Evolutionary conservation across 257 asterid species (phyloP).

Genomic region (Plectranthus barbatus): DNA sequence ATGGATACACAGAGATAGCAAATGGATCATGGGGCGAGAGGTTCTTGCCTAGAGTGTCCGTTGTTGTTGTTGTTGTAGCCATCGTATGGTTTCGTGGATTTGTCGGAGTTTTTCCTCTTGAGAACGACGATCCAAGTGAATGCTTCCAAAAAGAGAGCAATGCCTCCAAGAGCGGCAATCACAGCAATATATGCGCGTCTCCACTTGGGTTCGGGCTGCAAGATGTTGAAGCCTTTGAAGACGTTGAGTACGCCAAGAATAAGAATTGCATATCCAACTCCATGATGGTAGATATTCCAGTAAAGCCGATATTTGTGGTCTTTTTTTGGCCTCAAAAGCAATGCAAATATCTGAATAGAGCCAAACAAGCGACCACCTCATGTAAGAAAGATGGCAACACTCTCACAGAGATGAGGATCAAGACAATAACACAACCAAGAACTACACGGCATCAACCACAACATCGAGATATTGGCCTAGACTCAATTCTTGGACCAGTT

Average conservation of each 20-base stretch:
- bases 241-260: constrained; percentile 63
- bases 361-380: constrained; percentile 10
- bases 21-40: constrained; percentile 20
- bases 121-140: constrained; percentile 63
- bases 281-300: constrained; percentile 84
- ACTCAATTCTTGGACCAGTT: neutral
- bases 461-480: neutral
- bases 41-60: constrained; percentile 36
- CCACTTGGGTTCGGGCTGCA: constrained; percentile 63
- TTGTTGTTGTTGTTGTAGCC: constrained; percentile 30
- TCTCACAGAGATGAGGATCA: neutral
- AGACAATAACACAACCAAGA: neutral
- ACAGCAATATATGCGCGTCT: constrained; percentile 39
- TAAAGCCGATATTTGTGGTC: constrained; percentile 71
- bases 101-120: constrained; percentile 39
- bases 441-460: constrained; percentile 1
- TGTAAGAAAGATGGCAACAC: too few relatives aligned
- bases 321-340: constrained; percentile 69
- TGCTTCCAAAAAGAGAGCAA: constrained; percentile 46
- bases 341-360: constrained; percentile 45
- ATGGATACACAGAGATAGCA: neutral
- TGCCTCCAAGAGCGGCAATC: constrained; percentile 44
- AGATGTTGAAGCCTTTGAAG: constrained; percentile 64
- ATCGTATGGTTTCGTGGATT: constrained; percentile 49
- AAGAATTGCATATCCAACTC: constrained; percentile 50